Conservation (phyloP, 1,139 yeast species). For the Sugiyamaella pinicola region DNA sequence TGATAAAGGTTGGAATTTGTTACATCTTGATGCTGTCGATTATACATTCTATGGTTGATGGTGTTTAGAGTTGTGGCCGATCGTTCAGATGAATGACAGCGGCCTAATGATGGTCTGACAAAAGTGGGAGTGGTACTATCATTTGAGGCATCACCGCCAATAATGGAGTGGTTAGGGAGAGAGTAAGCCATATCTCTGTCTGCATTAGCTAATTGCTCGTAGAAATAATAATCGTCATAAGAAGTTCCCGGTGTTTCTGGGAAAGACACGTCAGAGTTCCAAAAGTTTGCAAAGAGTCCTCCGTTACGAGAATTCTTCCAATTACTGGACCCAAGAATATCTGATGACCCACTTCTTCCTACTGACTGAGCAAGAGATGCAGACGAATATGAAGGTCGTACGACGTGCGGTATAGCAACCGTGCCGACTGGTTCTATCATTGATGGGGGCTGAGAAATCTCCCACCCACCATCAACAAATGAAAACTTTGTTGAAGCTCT, state of each 20-base stretch:
- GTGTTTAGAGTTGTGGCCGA: conserved; percentile 27
- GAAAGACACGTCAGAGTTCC: conserved; percentile 7
- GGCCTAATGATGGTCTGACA: conserved; percentile 24
- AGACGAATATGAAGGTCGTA: conserved; percentile 35
- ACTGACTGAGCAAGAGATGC: conserved; percentile 31
- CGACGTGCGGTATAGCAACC: conserved; percentile 35
- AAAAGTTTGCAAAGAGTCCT: conserved; percentile 20
- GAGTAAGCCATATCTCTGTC: conserved; percentile 15
- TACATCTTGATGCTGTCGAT: conserved; percentile 3
- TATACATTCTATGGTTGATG: conserved; percentile 4
- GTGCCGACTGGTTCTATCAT: conserved; percentile 28
- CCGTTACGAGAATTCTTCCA: conserved; percentile 20
- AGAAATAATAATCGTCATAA: conserved; percentile 24
- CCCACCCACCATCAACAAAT: conserved; percentile 35
- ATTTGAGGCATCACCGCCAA: conserved; percentile 2
- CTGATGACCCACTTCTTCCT: conserved; percentile 4
- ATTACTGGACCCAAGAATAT: conserved; percentile 1
- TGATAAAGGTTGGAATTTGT: background rate
- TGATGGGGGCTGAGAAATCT: conserved; percentile 30
- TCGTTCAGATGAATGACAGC: conserved; percentile 28
- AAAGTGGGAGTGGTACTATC: background rate
- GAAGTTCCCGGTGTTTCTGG: conserved; percentile 22
- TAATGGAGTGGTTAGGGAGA: conserved; percentile 6
- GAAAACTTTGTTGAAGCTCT: conserved; percentile 21
- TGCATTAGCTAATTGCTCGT: conserved; percentile 15